A percentile compares a stretch with the other conserved stretches of the same genome.
Conservation (phyloP, 495 filamentous ascomycete genomes). For the Melanomma pulvis-pyrius region DNA sequence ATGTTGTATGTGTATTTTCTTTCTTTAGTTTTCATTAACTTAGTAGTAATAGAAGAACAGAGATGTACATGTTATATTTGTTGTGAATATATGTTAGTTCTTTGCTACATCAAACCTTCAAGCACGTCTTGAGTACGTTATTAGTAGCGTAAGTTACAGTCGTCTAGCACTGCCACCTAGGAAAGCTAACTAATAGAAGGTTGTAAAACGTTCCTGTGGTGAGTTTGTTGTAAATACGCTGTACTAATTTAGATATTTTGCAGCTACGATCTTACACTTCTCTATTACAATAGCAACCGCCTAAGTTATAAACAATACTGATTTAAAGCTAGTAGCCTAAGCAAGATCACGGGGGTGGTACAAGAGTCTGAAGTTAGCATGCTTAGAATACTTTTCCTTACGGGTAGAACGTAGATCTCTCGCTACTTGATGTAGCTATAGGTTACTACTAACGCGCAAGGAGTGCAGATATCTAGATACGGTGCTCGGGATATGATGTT, state of each 20-base stretch:
- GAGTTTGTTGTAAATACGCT: neutral
- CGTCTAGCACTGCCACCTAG: neutral
- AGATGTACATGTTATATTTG: neutral
- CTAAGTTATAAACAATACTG: neutral
- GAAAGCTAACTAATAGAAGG: neutral
- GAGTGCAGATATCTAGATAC: slow-evolving; percentile 2
- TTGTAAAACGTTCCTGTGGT: neutral
- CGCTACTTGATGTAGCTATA: slow-evolving; percentile 1
- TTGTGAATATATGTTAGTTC: neutral
- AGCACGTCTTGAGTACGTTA: neutral
- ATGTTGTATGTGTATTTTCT: neutral
- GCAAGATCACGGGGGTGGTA: neutral
- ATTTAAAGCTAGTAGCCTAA: neutral
- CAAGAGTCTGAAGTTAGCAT: neutral
- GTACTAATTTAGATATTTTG: neutral
- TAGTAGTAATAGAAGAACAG: neutral
- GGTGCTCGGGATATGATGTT: slow-evolving; percentile 15
- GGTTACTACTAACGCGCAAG: neutral
- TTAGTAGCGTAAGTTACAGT: neutral
- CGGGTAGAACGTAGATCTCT: too few relatives aligned
- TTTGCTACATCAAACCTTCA: neutral
- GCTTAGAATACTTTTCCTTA: neutral
- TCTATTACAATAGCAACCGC: neutral
- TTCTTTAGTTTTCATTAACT: neutral
- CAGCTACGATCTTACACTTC: neutral